Conservation (phyloP, 768 basidiomycete genomes). For the Austroboletus festivus region DNA sequence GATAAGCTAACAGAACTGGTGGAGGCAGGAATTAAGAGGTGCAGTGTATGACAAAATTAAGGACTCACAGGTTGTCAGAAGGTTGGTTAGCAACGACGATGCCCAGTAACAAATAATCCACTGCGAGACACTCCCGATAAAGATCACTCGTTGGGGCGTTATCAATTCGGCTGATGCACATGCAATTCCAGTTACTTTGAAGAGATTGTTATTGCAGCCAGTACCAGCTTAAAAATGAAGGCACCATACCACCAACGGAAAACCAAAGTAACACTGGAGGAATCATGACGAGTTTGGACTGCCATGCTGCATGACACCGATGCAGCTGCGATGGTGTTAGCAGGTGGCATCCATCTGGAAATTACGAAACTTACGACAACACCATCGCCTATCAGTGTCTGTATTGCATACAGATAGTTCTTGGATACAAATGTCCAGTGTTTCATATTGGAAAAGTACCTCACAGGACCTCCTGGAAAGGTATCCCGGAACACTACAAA, state of each 20-base stretch:
- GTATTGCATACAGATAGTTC: conserved; percentile 11
- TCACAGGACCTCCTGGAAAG: conserved; percentile 21
- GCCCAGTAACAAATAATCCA: conserved; percentile 36
- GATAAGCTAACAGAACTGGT: conserved; percentile 22
- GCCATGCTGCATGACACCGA: conserved; percentile 34
- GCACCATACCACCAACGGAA: neutral
- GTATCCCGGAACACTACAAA: conserved; percentile 21
- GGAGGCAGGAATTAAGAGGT: neutral
- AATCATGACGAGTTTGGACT: conserved; percentile 22
- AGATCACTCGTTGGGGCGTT: conserved; percentile 16
- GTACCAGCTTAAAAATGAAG: neutral
- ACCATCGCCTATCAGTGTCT: conserved; percentile 28
- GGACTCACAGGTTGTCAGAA: conserved; percentile 26
- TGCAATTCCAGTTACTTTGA: conserved; percentile 14
- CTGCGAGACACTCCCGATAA: conserved; percentile 11
- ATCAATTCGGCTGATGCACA: conserved; percentile 13
- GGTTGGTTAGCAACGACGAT: conserved; percentile 30
- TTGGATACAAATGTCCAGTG: conserved; percentile 26
- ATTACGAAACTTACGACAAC: conserved; percentile 24
- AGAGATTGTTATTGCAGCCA: neutral
- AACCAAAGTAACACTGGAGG: conserved; percentile 32
- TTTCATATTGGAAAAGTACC: conserved; percentile 21
- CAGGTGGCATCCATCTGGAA: neutral
- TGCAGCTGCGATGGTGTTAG: conserved; percentile 19
- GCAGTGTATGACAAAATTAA: too few species aligned